Conservation (phyloP, 106 monocot species). For the Dioscorea alata region DNA sequence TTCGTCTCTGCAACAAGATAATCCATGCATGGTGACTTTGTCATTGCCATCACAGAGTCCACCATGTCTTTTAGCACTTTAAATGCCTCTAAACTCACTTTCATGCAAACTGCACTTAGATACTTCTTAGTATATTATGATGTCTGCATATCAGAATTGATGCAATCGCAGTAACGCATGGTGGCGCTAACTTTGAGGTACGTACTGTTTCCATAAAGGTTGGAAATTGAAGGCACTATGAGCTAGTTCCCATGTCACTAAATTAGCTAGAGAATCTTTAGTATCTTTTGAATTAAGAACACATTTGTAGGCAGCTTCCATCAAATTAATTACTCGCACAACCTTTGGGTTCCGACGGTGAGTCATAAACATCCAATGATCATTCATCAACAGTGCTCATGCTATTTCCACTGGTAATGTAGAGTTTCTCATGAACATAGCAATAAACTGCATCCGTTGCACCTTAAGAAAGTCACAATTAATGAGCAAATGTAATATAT, state of each 20-base stretch:
- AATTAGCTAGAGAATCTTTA: slow-evolving; percentile 20
- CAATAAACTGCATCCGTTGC: no score
- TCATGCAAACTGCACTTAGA: slow-evolving; percentile 35
- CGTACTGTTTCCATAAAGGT: slow-evolving; percentile 43
- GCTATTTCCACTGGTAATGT: no score
- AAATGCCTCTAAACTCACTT: slow-evolving; percentile 25
- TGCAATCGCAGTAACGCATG: slow-evolving; percentile 23
- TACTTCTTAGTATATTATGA: slow-evolving; percentile 18
- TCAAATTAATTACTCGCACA: slow-evolving; percentile 38
- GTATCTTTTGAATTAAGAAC: slow-evolving; percentile 28
- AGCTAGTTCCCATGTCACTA: slow-evolving; percentile 46
- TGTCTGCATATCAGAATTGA: slow-evolving; percentile 20
- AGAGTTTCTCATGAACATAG: no score
- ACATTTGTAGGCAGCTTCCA: slow-evolving; percentile 29
- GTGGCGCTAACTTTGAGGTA: slow-evolving; percentile 37
- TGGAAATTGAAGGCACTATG: slow-evolving; percentile 31
- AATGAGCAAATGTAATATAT: no score
- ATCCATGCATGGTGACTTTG: slow-evolving; percentile 18
- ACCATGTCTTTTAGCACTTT: slow-evolving; percentile 38
- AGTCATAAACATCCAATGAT: no score
- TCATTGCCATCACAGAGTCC: slow-evolving; percentile 32
- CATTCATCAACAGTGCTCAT: no score
- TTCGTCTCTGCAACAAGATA: slow-evolving; percentile 39
- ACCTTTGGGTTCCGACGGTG: no score
- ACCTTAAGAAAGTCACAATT: no score